Evolutionary conservation across 2,329 filamentous ascomycete genomes (phyloP).

Genomic region (Aureobasidium sp.): DNA sequence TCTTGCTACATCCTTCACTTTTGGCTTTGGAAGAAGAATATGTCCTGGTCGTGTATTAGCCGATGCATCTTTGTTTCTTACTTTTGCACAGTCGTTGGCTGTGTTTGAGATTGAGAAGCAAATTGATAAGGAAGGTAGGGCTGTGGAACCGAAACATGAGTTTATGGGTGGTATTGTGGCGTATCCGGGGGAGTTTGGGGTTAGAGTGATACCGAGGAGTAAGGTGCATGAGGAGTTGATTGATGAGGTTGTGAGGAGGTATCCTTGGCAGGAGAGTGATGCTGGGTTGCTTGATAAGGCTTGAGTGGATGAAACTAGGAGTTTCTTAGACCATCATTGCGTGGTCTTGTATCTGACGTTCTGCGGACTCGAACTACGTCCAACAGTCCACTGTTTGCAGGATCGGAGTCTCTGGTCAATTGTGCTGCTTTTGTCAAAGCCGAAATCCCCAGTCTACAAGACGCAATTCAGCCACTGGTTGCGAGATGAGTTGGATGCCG

Average conservation of each 20-base stretch:
- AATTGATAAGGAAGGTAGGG: conserved; percentile 8
- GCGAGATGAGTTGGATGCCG: no score
- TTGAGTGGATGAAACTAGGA: not conserved
- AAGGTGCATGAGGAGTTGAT: conserved; percentile 9
- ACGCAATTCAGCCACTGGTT: no score
- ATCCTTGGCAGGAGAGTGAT: conserved; percentile 13
- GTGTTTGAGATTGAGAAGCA: conserved; percentile 28
- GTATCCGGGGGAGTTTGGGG: conserved; percentile 14
- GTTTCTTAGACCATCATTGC: no score
- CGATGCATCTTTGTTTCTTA: conserved; percentile 33
- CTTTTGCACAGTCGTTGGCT: conserved; percentile 36
- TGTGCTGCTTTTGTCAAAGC: no score
- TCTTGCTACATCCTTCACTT: conserved; percentile 14
- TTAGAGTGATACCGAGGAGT: conserved; percentile 10
- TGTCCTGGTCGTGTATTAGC: conserved; percentile 23
- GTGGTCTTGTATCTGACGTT: no score
- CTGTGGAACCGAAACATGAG: conserved; percentile 6
- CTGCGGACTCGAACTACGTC: no score
- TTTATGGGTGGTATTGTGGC: conserved; percentile 15
- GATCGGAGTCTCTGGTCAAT: no score
- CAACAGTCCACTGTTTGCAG: no score
- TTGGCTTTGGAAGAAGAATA: conserved; percentile 16
- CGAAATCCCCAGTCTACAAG: no score
- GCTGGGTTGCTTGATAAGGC: not conserved
- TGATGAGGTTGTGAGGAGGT: conserved; percentile 9